Base-by-base conservation (phyloP, 1,139 yeast genomes). In the Oligophagozyma castellii region DNA sequence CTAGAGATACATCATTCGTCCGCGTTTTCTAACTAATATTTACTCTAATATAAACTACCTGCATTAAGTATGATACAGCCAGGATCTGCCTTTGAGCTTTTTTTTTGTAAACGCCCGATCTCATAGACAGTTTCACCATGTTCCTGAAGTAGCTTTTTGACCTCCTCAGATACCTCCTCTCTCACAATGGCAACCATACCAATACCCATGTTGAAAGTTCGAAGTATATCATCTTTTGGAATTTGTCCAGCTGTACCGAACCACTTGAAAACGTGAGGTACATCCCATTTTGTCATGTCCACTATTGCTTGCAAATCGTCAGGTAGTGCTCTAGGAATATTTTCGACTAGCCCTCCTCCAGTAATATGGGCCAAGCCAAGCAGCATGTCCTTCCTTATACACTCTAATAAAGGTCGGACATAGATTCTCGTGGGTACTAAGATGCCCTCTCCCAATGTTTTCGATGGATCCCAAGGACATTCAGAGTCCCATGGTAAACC, bases 281-380 rank as follows among this genome's bases (percentile, higher is more conserved):
- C 76, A 41, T 72, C 69, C 94, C 96, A 86, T 7, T 70, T 58
- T 31, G 61, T 61, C 51, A 80, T 73, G 53, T 89, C 95, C 30
- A 92, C 70, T 42, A 63, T 65, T 12, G 95, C 98, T 48, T 76
- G 75, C 40, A 89, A 62, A 44, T 72, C 58, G 37, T 70, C 61
- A 37, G 98, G 98, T 39, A 92, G 64, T 16, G 94, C 92, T 53
- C 99, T 73, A 32, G 99, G 99, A 34, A 89, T 74, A 56, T 92
- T 92, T 57, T 92, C 99, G 21, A 89, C 77, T 29, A 92, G 66
- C 35, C 99, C 99, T 49, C 99, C 99, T 36, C 99, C 99, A 14
- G 99, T 92, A 46, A 92, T 89, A 53, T 92, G 94, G 4, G 98
- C 95, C 53, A 92, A 67, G 36, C 95, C 99, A 34, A 83, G 65